phyloP scores from a whole-genome alignment of 495 filamentous ascomycete species.

The Baudoinia panamericana region DNA sequence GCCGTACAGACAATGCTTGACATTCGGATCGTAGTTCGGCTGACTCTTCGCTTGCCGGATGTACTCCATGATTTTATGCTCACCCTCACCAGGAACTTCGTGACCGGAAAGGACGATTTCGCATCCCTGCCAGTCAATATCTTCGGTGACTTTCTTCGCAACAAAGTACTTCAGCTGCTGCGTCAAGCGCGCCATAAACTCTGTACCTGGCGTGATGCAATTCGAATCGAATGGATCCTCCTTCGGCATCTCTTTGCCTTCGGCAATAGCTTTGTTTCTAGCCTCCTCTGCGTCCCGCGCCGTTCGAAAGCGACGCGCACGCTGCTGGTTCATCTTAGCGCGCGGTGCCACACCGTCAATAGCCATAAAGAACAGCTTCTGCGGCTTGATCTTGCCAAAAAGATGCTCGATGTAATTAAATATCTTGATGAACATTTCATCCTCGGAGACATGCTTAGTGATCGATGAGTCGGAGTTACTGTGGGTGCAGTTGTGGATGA shows the following conservation, averaged over 20 bases:
- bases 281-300: conserved; percentile 82
- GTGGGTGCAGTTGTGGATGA: conserved; percentile 99
- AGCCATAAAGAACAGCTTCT: conserved; percentile 98
- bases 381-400: conserved; percentile 96
- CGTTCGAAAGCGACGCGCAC: conserved; percentile 86
- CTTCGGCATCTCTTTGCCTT: conserved; percentile 85
- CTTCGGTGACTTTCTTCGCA: conserved; percentile 95
- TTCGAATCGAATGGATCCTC: conserved; percentile 98
- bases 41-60: conserved; percentile 94
- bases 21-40: conserved; percentile 83
- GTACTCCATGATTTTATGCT: conserved; percentile 99
- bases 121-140: conserved; percentile 80
- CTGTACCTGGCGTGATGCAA: conserved; percentile 94
- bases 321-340: conserved; percentile 99
- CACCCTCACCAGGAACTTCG: conserved; percentile 97
- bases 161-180: conserved; percentile 95
- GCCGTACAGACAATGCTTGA: conserved; percentile 93
- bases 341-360: conserved; percentile 95
- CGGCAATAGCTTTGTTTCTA: conserved; percentile 73
- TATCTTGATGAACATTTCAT: conserved; percentile 98
- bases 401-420: conserved; percentile 99
- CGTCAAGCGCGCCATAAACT: conserved; percentile 95
- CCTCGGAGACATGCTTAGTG: conserved; percentile 86
- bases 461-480: conserved; percentile 73
- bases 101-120: conserved; percentile 95